Evolutionary conservation across 2,329 filamentous ascomycete species (phyloP).

Genomic region (Fusarium sp.): DNA sequence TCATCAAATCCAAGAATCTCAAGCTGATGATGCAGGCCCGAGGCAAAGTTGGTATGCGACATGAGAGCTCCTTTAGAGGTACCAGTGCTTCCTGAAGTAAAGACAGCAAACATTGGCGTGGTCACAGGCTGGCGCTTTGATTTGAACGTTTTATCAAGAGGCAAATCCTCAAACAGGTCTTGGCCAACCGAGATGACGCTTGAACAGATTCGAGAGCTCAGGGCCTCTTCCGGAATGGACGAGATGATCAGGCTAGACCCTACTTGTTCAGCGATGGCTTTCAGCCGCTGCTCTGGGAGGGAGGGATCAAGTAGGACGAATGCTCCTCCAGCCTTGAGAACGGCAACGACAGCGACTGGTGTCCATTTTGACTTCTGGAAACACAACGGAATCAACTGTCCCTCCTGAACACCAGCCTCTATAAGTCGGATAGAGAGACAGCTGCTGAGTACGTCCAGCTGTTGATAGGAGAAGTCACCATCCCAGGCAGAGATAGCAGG

Average conservation of each 20-base stretch:
- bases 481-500: conserved; percentile 54
- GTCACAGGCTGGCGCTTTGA: background rate
- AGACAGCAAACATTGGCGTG: conserved; percentile 16
- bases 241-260: background rate
- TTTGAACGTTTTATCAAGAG: too few relatives aligned
- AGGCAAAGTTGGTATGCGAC: too few relatives aligned
- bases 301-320: background rate
- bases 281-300: conserved; percentile 5
- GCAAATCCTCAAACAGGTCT: background rate
- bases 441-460: conserved; percentile 44
- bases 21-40: background rate
- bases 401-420: background rate
- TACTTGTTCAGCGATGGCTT: background rate
- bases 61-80: too few relatives aligned
- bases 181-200: background rate
- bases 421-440: background rate
- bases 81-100: too few relatives aligned
- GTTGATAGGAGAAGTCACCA: conserved; percentile 53
- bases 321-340: background rate
- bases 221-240: background rate
- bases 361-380: background rate
- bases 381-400: background rate
- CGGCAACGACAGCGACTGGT: background rate
- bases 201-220: background rate
- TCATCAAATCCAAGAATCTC: background rate